phyloP scores from a whole-genome alignment of 441 rosid species.

The Hura crepitans region DNA sequence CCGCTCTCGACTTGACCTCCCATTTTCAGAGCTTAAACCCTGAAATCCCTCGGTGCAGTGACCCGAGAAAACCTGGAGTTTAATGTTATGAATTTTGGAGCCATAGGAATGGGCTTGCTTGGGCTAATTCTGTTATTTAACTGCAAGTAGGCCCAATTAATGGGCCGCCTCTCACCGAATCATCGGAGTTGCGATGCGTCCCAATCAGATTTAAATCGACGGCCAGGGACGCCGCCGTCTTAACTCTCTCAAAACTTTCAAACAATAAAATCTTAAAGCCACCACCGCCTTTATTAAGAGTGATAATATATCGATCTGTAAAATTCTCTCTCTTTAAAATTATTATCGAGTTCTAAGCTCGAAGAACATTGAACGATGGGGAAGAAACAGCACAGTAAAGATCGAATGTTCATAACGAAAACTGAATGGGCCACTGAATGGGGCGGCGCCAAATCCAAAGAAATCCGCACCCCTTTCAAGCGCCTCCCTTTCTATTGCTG shows the following conservation, averaged over 20 bases:
- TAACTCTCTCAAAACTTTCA: not conserved
- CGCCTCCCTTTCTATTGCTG: slow-evolving; percentile 95
- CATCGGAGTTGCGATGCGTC: not conserved
- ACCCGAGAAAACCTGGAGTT: not conserved
- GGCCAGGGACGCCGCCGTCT: not conserved
- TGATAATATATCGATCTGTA: not conserved
- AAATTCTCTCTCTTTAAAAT: not conserved
- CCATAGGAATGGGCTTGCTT: not conserved
- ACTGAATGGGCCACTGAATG: slow-evolving; percentile 99
- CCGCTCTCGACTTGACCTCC: slow-evolving; percentile 31
- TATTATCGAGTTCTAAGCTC: not conserved
- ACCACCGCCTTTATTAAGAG: not conserved
- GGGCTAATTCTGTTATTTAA: not conserved
- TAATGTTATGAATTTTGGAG: not conserved
- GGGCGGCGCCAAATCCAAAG: slow-evolving; percentile 96
- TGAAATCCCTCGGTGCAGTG: too few relatives aligned
- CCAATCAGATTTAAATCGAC: not conserved
- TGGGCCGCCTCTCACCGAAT: not conserved
- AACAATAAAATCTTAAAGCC: not conserved
- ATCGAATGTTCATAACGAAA: slow-evolving; percentile 84
- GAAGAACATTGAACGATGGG: not conserved
- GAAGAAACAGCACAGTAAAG: slow-evolving; percentile 93
- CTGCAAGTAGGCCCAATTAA: not conserved
- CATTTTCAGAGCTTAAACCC: slow-evolving; percentile 22
- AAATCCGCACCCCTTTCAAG: slow-evolving; percentile 68